Percentiles rank a stretch among this genome's conserved stretches.
Evolutionary conservation across 805 yeast species (phyloP).

Genomic region (Lipomyces japonicus): DNA sequence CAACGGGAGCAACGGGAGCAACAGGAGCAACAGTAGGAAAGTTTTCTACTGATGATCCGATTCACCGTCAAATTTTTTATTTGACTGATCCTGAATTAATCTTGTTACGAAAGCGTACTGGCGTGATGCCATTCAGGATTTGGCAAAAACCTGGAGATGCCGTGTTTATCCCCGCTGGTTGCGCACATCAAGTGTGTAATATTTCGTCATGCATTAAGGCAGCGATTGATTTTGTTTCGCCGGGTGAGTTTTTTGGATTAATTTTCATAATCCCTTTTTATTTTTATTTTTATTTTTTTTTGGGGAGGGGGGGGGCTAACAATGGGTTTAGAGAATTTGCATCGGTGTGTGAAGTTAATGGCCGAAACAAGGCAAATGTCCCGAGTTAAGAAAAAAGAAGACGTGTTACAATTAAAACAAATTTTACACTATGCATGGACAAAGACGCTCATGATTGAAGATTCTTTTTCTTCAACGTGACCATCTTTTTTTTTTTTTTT

Average conservation of each 20-base stretch:
- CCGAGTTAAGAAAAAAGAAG: slow-evolving; percentile 20
- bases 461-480: background rate
- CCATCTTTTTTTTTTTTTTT: slow-evolving; percentile 10
- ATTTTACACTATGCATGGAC: slow-evolving; percentile 19
- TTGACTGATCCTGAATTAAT: slow-evolving; percentile 20
- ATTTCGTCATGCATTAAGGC: slow-evolving; percentile 24
- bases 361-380: slow-evolving; percentile 19
- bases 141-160: slow-evolving; percentile 29
- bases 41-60: slow-evolving; percentile 19
- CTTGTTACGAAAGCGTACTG: slow-evolving; percentile 14
- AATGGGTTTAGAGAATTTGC: slow-evolving; percentile 12
- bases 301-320: background rate
- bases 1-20: background rate
- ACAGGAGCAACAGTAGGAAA: background rate
- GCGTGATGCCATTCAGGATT: slow-evolving; percentile 16
- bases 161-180: slow-evolving; percentile 28
- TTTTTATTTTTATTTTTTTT: background rate
- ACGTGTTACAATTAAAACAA: slow-evolving; percentile 22
- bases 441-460: slow-evolving; percentile 5
- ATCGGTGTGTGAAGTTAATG: slow-evolving; percentile 11
- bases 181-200: slow-evolving; percentile 28
- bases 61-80: slow-evolving; percentile 24
- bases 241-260: slow-evolving; percentile 16
- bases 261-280: too few relatives aligned
- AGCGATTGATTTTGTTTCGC: slow-evolving; percentile 24